Evolutionary conservation across 768 basidiomycete species (phyloP), one percentile per base, ranked within the genome.

Genomic region (Tephrocybe sp.): DNA sequence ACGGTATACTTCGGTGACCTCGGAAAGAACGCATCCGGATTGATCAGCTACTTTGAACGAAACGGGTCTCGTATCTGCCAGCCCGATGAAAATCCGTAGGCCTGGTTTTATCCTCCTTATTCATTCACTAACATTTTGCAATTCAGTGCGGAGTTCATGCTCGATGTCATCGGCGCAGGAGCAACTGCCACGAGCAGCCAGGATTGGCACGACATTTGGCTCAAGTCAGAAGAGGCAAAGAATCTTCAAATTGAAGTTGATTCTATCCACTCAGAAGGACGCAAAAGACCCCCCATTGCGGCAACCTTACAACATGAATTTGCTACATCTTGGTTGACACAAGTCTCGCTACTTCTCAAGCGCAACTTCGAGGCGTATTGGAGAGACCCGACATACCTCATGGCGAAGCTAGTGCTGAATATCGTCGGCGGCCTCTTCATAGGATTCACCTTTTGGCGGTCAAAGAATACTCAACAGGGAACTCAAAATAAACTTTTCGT

Each of bases 111-210:
- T 18, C 12, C n/a, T 33, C 21, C 5, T 9, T 23, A n/a, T 8
- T n/a, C 12, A 6, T 9, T 34, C 13, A 15, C 33, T 34, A 9
- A 34, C 33, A 34, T 6, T 15, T n/a, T 15, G 33, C 5, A 7
- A 34, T n/a, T 7, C 38, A 82, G 80, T 33, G 81, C 81, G 23
- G 81, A 83, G 52, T 83, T 75, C 52, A 82, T 83, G 72, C 74
- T 89, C 16, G 82, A 84, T 22, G 84, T 81, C 38, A 88, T 88
- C 49, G 88, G 87, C 15, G 86, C 88, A 23, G 87, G 87, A 2
- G 80, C 81, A 1, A 82, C 84, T 1, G 78, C 82, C 1, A 69
- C 74, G 13, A 80, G 74, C 46, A 55, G 56, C 12, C 65, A 64
- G 21, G 74, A 88, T 50, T 91, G 88, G 87, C 61, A 69, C 40